These are phyloP conservation scores for Amanita phalloides DNA, from an alignment of 768 basidiomycete species.

Conservation along the genomic window DNA sequence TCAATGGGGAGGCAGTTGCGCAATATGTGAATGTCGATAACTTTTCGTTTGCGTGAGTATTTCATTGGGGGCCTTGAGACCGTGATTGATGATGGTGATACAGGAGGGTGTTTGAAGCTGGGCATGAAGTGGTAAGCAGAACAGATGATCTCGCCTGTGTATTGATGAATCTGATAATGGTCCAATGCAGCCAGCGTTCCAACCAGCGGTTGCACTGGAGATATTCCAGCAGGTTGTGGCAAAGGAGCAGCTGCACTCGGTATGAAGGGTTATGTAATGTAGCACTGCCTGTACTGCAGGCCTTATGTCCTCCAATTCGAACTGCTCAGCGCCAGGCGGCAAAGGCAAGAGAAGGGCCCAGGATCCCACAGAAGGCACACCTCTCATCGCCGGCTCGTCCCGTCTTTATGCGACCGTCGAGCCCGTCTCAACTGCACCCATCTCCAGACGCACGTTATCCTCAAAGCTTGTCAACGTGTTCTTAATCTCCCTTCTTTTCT, in stretches of 20 bases:
- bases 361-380: slow-evolving; percentile 40
- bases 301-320: not conserved
- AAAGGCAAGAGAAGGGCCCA: slow-evolving; percentile 50
- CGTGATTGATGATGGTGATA: not conserved
- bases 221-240: slow-evolving; percentile 48
- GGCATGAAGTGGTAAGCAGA: slow-evolving; percentile 50
- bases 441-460: slow-evolving; percentile 21
- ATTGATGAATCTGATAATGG: not conserved
- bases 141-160: not conserved
- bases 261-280: slow-evolving; percentile 8
- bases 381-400: slow-evolving; percentile 33
- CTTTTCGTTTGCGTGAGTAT: slow-evolving; percentile 54
- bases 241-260: slow-evolving; percentile 43
- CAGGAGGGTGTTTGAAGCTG: slow-evolving; percentile 45
- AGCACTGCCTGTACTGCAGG: no score
- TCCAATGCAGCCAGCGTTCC: slow-evolving; percentile 42
- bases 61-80: not conserved
- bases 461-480: slow-evolving; percentile 39
- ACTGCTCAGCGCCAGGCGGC: slow-evolving; percentile 8
- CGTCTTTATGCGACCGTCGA: slow-evolving; percentile 19
- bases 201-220: slow-evolving; percentile 44
- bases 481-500: slow-evolving; percentile 40
- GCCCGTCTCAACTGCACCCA: slow-evolving; percentile 12
- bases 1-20: slow-evolving; percentile 39
- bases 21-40: slow-evolving; percentile 59